Evolutionary conservation across 257 asterid genomes (phyloP), one percentile per base, ranked within the genome.

Genomic region (Rehmannia glutinosa): DNA sequence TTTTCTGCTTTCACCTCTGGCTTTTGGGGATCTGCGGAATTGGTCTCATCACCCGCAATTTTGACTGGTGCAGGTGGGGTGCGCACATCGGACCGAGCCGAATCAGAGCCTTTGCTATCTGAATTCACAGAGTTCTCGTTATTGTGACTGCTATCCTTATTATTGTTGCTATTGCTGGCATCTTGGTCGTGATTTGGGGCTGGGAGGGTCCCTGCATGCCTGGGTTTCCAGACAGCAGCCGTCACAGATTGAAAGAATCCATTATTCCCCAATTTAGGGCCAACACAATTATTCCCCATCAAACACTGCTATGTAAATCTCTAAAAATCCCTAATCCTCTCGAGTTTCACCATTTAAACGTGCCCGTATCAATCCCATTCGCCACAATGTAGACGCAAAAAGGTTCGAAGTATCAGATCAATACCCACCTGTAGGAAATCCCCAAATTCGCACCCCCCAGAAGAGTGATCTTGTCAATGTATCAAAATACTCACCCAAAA

Each of bases 221-320:
- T 78, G 27, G 82, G 69, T 62, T 66, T 69, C 76, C 76, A 75
- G 12, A 75, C 76, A 63, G 80, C 72, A 33, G 87, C 86, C 19
- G 96, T 79, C 45, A 90, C 83, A 5, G 94, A 83, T 82, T 84
- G 88, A 77, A 87, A 80, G 82, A 90, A 82, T 10, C 96, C 97
- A 66, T 76, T 87, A 79, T 75, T 78, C 65, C 87, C 93, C 66
- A 83, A 66, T 23, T 76, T 86, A 45, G 97, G 97, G 62, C 96
- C 92, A 16, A 62, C 77, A 19, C 96, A 87, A 56, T 84, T 74
- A 62, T 87, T 87, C 79, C 96, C 97, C 96, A 83, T 90, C 78
- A 78, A 81, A 66, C 41, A 15, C 28, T 46, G n/a, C 70, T 51
- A 50, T 62, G 43, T 70, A 43, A 19, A 6, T 72, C 66, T 50